Evolutionary conservation across 768 basidiomycete species (phyloP).

Genomic region (Royoungia palumana): DNA sequence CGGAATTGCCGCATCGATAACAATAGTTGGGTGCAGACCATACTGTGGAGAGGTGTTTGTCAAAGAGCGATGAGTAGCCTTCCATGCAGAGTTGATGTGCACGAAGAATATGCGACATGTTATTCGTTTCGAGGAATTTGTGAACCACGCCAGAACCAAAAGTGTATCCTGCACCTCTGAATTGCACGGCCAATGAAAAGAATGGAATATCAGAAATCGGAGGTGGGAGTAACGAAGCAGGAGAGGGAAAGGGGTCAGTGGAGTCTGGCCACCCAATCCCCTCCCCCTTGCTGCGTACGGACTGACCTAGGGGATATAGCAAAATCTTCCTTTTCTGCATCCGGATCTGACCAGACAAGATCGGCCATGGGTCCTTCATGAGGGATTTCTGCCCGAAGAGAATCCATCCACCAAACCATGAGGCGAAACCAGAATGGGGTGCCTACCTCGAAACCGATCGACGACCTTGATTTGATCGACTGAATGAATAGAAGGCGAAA

Average conservation of each 20-base stretch:
- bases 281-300: conserved; percentile 1
- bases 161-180: conserved; percentile 95
- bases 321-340: conserved; percentile 98
- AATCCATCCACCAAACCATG: conserved; percentile 15
- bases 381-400: conserved; percentile 75
- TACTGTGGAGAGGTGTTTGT: conserved; percentile 92
- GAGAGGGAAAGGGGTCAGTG: conserved; percentile 5
- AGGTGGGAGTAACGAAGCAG: conserved; percentile 6
- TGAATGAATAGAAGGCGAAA: conserved; percentile 97
- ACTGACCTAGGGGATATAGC: conserved; percentile 94
- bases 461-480: conserved; percentile 99
- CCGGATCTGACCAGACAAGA: conserved; percentile 99
- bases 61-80: conserved; percentile 96
- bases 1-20: conserved; percentile 96
- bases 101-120: conserved; percentile 95
- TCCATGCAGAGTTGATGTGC: conserved; percentile 99
- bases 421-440: conserved; percentile 21
- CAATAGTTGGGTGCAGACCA: conserved; percentile 99
- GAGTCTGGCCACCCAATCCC: conserved; percentile 8
- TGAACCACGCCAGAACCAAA: conserved; percentile 97
- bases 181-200: background rate
- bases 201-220: conserved; percentile 5
- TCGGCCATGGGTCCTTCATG: conserved; percentile 99
- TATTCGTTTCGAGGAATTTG: conserved; percentile 94
- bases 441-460: conserved; percentile 90